Evolutionary conservation across 352 stramenopile species (phyloP).

Genomic region (Blastocystis sp.): DNA sequence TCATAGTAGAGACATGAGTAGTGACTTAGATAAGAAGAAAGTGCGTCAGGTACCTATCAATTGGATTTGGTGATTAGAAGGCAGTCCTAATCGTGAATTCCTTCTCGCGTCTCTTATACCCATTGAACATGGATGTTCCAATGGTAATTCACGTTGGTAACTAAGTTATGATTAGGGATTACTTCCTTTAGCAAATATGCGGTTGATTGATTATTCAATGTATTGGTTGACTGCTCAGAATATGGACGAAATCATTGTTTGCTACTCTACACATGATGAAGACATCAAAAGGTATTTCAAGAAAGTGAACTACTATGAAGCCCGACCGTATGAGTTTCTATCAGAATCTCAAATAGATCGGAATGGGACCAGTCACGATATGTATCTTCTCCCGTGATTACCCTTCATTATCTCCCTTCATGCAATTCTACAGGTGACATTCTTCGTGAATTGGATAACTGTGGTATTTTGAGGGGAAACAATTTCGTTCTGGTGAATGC

Average conservation of each 20-base stretch:
- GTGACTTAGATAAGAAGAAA: constrained; percentile 17
- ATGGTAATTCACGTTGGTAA: not conserved
- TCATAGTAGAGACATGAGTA: not conserved
- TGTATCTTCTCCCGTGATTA: not conserved
- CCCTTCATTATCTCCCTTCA: not conserved
- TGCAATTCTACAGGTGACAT: constrained; percentile 54
- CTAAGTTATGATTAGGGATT: constrained; percentile 1
- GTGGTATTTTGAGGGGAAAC: not conserved
- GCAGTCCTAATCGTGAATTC: constrained; percentile 54
- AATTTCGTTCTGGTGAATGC: constrained; percentile 40
- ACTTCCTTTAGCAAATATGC: constrained; percentile 55
- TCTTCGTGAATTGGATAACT: constrained; percentile 20
- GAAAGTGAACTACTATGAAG: not conserved
- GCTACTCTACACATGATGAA: not conserved
- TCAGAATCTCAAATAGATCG: not conserved
- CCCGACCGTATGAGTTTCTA: not conserved
- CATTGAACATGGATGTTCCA: constrained; percentile 18
- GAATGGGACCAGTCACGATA: not conserved
- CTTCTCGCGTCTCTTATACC: not conserved
- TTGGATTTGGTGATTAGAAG: not conserved
- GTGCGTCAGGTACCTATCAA: constrained; percentile 16
- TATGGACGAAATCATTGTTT: constrained; percentile 49
- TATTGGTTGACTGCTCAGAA: constrained; percentile 49
- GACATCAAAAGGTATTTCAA: constrained; percentile 8
- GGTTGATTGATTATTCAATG: constrained; percentile 47